Conservation (phyloP, 352 stramenopile genomes). For the Phytophthora ohioensis region DNA sequence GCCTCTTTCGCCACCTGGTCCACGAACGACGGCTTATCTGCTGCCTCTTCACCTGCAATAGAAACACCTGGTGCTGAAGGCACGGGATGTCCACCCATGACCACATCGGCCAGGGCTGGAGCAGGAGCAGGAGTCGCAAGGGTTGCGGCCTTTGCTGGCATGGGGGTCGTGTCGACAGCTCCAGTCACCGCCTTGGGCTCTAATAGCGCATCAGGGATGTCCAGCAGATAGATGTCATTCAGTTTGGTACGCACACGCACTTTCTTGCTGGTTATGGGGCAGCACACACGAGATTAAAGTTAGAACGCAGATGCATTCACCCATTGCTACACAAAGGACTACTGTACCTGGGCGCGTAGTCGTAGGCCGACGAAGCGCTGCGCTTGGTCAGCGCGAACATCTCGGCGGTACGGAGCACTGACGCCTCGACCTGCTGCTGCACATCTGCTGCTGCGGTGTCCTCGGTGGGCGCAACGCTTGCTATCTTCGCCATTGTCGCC, state of each 20-base stretch:
- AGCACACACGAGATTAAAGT: slow-evolving; percentile 6
- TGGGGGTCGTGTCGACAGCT: slow-evolving; percentile 10
- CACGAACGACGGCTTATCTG: slow-evolving; percentile 51
- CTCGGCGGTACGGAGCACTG: slow-evolving; percentile 72
- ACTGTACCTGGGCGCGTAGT: slow-evolving; percentile 69
- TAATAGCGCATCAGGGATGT: slow-evolving; percentile 66
- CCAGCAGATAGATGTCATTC: slow-evolving; percentile 56
- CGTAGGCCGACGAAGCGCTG: slow-evolving; percentile 45
- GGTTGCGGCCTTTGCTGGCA: slow-evolving; percentile 10
- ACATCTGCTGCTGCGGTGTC: slow-evolving; percentile 16
- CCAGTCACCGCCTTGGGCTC: slow-evolving; percentile 35
- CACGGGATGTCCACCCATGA: slow-evolving; percentile 31
- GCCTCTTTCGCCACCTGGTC: slow-evolving; percentile 67
- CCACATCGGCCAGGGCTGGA: slow-evolving; percentile 10
- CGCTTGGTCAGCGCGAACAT: slow-evolving; percentile 80
- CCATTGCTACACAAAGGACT: neutral
- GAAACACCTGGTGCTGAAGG: slow-evolving; percentile 29
- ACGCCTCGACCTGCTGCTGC: slow-evolving; percentile 63
- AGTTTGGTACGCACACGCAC: slow-evolving; percentile 76
- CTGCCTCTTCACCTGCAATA: slow-evolving; percentile 17
- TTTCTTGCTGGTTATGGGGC: slow-evolving; percentile 63
- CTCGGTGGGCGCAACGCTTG: slow-evolving; percentile 5
- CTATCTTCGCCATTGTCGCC: slow-evolving; percentile 14
- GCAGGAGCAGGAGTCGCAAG: slow-evolving; percentile 1
- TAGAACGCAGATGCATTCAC: slow-evolving; percentile 8